phyloP scores from a whole-genome alignment of 805 yeast species.

The Saturnispora mendoncae region DNA sequence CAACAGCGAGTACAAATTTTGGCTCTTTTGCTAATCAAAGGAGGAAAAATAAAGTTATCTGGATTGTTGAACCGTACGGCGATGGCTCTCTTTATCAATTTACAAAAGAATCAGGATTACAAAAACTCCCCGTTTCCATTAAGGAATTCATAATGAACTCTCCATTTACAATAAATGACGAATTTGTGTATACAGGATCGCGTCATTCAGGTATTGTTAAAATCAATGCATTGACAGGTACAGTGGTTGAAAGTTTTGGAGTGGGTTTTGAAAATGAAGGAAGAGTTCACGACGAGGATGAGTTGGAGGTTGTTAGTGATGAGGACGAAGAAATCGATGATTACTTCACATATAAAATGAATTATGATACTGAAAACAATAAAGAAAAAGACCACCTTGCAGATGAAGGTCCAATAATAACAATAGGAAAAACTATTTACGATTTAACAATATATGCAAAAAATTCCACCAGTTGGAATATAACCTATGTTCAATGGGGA shows the following conservation, averaged over 20 bases:
- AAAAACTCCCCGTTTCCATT: conserved; percentile 73
- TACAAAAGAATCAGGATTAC: conserved; percentile 64
- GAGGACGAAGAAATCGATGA: background rate
- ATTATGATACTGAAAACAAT: conserved; percentile 12
- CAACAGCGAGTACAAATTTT: background rate
- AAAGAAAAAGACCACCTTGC: conserved; percentile 13
- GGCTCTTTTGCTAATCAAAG: background rate
- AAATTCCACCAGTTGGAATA: conserved; percentile 69
- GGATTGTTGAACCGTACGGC: conserved; percentile 87
- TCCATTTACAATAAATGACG: conserved; percentile 77
- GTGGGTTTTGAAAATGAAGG: background rate
- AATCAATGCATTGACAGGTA: conserved; percentile 67
- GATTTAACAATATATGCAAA: conserved; percentile 71
- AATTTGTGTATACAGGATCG: conserved; percentile 82
- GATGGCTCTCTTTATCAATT: conserved; percentile 82
- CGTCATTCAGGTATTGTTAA: conserved; percentile 68
- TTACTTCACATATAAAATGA: conserved; percentile 9
- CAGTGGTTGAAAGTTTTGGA: conserved; percentile 58
- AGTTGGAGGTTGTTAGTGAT: conserved; percentile 2
- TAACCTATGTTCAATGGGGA: conserved; percentile 83
- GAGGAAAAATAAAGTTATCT: conserved; percentile 33
- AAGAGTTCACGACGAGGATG: conserved; percentile 4
- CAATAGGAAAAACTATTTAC: conserved; percentile 65
- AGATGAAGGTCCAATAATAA: conserved; percentile 29
- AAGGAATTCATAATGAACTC: conserved; percentile 70